Conservation (phyloP, 2,329 filamentous ascomycete genomes). For the Colletotrichum magnum region DNA sequence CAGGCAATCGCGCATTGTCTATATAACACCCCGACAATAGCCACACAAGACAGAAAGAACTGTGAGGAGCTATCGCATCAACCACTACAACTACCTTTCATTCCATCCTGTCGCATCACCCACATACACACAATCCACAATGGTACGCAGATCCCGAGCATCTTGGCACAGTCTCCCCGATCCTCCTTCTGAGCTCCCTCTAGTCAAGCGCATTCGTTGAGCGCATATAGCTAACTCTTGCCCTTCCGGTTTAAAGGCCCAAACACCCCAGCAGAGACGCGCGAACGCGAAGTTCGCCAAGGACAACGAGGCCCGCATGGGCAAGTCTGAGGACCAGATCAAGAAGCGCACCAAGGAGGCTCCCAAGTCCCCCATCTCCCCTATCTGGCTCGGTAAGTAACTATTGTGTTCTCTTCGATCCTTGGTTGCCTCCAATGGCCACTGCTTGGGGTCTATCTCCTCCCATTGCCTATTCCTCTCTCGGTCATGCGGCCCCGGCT, state of each 20-base stretch:
- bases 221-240: conserved; percentile 6
- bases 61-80: conserved; percentile 14
- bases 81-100: conserved; percentile 6
- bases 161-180: neutral
- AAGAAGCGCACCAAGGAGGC: conserved; percentile 72
- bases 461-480: neutral
- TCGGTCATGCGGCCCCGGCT: no score
- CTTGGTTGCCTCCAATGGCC: neutral
- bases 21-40: conserved; percentile 14
- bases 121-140: conserved; percentile 34
- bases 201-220: neutral
- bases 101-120: conserved; percentile 7
- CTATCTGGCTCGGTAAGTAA: conserved; percentile 74
- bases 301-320: conserved; percentile 79
- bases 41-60: neutral
- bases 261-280: conserved; percentile 87
- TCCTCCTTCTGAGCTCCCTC: neutral
- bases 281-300: conserved; percentile 85
- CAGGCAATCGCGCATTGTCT: neutral
- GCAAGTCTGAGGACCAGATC: conserved; percentile 77
- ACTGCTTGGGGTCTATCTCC: no score
- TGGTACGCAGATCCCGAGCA: conserved; percentile 40
- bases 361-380: conserved; percentile 73
- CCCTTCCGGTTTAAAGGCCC: conserved; percentile 67
- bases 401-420: neutral